phyloP scores from a whole-genome alignment of 352 stramenopile species.

The Poterioochromonas sp. region DNA sequence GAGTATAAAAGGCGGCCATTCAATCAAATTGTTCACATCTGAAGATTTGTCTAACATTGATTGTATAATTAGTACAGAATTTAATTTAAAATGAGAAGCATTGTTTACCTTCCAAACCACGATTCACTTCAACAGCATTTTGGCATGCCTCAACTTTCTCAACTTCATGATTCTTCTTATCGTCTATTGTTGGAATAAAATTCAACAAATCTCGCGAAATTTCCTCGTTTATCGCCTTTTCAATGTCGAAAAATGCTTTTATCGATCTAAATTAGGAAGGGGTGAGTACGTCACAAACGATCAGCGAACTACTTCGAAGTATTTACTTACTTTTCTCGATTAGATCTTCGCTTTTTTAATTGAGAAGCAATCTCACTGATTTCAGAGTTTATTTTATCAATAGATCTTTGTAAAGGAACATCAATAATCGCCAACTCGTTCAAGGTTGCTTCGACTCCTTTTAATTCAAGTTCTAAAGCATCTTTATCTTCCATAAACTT shows the following conservation, averaged over 20 bases:
- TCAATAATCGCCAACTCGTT: not conserved
- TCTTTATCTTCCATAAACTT: not conserved
- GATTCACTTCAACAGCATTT: too few species aligned
- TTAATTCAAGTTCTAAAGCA: not conserved
- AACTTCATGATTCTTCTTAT: too few species aligned
- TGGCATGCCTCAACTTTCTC: too few species aligned
- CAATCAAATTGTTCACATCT: not conserved
- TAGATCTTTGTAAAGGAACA: not conserved
- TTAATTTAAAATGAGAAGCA: not conserved
- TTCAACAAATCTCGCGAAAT: too few species aligned
- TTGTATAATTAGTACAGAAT: not conserved
- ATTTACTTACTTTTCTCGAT: not conserved
- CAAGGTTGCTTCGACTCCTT: not conserved
- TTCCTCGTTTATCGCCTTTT: too few species aligned
- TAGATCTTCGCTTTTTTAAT: not conserved
- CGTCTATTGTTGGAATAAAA: too few species aligned
- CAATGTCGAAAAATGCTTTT: too few species aligned
- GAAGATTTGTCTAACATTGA: not conserved
- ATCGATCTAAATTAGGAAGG: too few species aligned
- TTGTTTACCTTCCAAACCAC: too few species aligned
- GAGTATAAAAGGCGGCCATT: not conserved
- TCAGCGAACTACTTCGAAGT: too few species aligned
- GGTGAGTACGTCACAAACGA: too few species aligned
- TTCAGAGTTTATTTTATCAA: not conserved
- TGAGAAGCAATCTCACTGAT: not conserved